A percentile compares a stretch with the other conserved stretches of the same genome.
phyloP scores from a whole-genome alignment of 2,329 filamentous ascomycete genomes.

The Cladobotryum mycophilum region DNA sequence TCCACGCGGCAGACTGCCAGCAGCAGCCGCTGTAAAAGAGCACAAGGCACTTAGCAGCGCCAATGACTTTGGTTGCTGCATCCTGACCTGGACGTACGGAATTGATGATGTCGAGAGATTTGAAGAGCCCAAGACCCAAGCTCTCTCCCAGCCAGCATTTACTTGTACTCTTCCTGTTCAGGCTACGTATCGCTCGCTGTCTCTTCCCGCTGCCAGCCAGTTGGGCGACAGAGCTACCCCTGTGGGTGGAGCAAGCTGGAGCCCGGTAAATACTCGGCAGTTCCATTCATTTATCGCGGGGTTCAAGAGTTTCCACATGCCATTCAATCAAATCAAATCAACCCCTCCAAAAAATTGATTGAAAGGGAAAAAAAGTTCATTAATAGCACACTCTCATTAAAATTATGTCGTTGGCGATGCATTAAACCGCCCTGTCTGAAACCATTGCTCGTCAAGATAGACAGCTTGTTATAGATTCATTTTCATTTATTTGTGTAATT shows the following conservation, averaged over 20 bases:
- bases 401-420: too few relatives aligned
- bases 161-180: not conserved
- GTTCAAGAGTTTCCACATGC: constrained; percentile 3
- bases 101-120: too few relatives aligned
- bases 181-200: constrained; percentile 6
- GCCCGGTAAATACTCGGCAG: constrained; percentile 9
- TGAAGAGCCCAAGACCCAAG: too few relatives aligned
- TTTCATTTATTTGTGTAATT: not conserved
- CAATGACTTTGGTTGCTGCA: constrained; percentile 45
- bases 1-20: constrained; percentile 67
- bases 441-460: too few relatives aligned
- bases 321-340: not conserved
- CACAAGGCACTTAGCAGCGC: constrained; percentile 47
- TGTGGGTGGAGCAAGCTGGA: not conserved
- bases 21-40: constrained; percentile 51
- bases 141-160: too few relatives aligned
- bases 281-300: constrained; percentile 2
- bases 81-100: constrained; percentile 20
- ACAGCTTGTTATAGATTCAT: not conserved
- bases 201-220: too few relatives aligned
- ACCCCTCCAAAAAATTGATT: constrained; percentile 8
- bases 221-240: too few relatives aligned
- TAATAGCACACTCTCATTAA: not conserved
- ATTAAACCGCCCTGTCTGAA: too few relatives aligned
- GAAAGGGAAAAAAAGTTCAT: not conserved